Base-by-base conservation (phyloP, 2,329 filamentous ascomycete species). In the Epichloe sibirici region DNA sequence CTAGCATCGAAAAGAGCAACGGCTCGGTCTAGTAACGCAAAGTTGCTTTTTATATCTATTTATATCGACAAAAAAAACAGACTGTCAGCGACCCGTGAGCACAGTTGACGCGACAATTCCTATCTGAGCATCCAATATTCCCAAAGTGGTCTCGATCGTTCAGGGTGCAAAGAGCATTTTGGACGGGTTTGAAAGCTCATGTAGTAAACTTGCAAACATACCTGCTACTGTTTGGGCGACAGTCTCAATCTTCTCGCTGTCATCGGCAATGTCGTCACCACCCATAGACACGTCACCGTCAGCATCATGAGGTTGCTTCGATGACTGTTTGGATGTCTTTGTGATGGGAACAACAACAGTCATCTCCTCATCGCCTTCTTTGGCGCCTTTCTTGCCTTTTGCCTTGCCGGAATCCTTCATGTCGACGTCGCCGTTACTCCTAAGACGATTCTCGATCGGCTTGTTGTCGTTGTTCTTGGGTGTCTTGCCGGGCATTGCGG, bases 31-130 rank as follows among this genome's bases (percentile, higher is more conserved):
- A 98, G 79, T 58, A 98, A 79, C 50, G 82, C 81, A 66, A 96
- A 96, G 73, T 94, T 96, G 77, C 81, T 85, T 73, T 90, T 93
- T 74, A 98, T 95, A 70, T 96, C 93, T 97, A 66, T 40, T 28
- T 31, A 25, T 38, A 48, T 25, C 28, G 57, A 34, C 38, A 35
- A 31, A n/a, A 42, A 40, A 47, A 40, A 56, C 65, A 52, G 45
- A 8, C 34, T 21, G 49, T 56, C 39, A 56, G 57, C 28, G 31
- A 51, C 42, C 23, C n/a, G 7, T 28, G 15, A n/a, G 34, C 28
- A 7, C 8, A 13, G 21, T 15, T 25, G 15, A 28, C 35, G 6
- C 15, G 45, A 11, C 15, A 35, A 21, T 34, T 17, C 13, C 25
- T 17, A 31, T 34, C 12, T 15, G 25, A n/a, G 31, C 8, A 31